Evolutionary conservation across 2,329 filamentous ascomycete species (phyloP), one percentile per base, ranked within the genome.

Genomic region (Alternaria metachromatica): DNA sequence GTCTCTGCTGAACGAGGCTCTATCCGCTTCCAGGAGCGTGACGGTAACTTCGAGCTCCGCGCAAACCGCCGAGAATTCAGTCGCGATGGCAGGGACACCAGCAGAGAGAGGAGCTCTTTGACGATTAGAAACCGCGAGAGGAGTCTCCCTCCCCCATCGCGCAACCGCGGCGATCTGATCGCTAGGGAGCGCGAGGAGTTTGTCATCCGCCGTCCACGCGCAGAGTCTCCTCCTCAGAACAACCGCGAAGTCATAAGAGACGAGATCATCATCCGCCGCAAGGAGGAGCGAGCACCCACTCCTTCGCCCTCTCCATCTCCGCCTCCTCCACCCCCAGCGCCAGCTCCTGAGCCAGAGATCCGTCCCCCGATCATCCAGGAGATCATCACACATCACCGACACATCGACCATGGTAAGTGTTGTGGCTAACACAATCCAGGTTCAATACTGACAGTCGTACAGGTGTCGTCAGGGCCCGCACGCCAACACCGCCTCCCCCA

Each of bases 321-420:
- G 9, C 76, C 79, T 26, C 82, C 83, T 46, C 80, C 81, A 45
- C 81, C 81, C 43, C 81, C 82, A 41, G 80, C 82, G 33, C 82
- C 82, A 50, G 85, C 86, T 48, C 89, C 88, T 28, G 86, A 87
- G 67, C 85, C 91, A 48, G 90, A 96, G 72, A 87, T 89, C 45
- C 89, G 90, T 20, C 93, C 93, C 33, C 91, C 90, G 1, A 93
- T 97, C 71, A 92, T 95, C 80, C 89, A 95, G 74, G 92, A 97
- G 76, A 89, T 97, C 62, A 94, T 96, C 69, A 96, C 93, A 0
- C 92, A 96, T 80, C 95, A 96, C 77, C 87, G 90, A 62, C 92
- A 95, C 75, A 91, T 96, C 71, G 92, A 97, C 75, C 93, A 97
- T 81, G 94, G 92, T 93, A 84, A 77, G 88, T 79, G 25, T 5